Conservation (phyloP, 2,329 filamentous ascomycete genomes). For the Dichotomopilus funicola region DNA sequence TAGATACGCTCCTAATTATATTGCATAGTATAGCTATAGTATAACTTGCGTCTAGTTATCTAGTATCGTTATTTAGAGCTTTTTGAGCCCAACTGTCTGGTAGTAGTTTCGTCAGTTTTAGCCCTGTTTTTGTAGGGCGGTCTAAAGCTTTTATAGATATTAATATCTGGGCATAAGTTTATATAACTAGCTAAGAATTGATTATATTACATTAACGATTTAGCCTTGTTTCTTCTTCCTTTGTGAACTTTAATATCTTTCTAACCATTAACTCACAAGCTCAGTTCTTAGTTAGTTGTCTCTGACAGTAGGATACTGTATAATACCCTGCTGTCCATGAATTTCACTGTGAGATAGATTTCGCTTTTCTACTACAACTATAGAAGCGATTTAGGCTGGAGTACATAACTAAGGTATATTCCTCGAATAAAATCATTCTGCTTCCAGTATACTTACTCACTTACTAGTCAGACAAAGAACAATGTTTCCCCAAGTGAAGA, state of each 20-base stretch:
- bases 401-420: too few relatives aligned
- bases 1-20: not conserved
- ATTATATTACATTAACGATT: not conserved
- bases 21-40: not conserved
- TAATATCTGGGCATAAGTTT: not conserved
- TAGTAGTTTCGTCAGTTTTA: too few relatives aligned
- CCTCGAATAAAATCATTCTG: too few relatives aligned
- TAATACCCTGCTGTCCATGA: too few relatives aligned
- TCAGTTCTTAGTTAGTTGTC: not conserved
- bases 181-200: not conserved
- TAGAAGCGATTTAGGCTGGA: too few relatives aligned
- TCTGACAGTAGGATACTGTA: slow-evolving; percentile 5
- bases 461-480: slow-evolving; percentile 10
- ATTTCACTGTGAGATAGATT: too few relatives aligned
- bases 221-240: not conserved
- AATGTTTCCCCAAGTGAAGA: slow-evolving; percentile 10
- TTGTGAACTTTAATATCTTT: not conserved
- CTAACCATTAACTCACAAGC: not conserved
- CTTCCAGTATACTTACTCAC: too few relatives aligned
- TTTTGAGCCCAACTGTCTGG: not conserved
- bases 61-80: not conserved
- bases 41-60: not conserved
- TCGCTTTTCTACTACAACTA: too few relatives aligned
- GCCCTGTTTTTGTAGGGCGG: too few relatives aligned
- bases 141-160: too few relatives aligned